These are phyloP conservation scores for Auricularia cornea DNA, from an alignment of 768 basidiomycete species.

Conservation along the genomic window DNA sequence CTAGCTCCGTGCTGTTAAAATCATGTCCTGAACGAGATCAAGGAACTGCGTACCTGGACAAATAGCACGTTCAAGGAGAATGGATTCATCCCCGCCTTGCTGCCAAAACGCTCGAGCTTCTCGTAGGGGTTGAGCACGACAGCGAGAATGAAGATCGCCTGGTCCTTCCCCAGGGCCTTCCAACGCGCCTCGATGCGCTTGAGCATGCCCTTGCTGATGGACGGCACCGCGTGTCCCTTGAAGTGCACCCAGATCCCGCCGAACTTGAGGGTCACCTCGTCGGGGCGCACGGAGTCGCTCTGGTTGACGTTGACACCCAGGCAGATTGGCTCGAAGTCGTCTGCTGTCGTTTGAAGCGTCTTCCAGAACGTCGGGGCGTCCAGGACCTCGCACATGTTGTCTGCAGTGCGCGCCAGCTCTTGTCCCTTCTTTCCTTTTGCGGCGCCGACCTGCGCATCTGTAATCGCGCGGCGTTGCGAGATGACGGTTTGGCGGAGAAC, in stretches of 20 bases:
- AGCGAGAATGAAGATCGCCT: neutral
- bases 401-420: neutral
- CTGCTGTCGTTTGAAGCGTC: neutral
- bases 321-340: neutral
- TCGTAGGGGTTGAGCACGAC: neutral
- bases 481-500: neutral
- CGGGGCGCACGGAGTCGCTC: neutral
- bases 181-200: neutral
- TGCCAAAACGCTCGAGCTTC: neutral
- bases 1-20: too few relatives aligned
- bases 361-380: neutral
- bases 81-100: neutral
- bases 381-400: neutral
- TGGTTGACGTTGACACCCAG: neutral
- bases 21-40: neutral
- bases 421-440: neutral
- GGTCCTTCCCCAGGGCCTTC: neutral
- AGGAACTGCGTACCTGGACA: neutral
- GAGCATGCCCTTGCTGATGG: neutral
- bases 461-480: neutral
- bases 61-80: neutral
- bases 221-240: neutral
- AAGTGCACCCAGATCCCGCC: neutral
- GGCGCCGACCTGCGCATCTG: neutral
- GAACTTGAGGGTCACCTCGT: neutral